Base-by-base conservation (phyloP, 169 alveolate species). In the Sarcocystis neurona region DNA sequence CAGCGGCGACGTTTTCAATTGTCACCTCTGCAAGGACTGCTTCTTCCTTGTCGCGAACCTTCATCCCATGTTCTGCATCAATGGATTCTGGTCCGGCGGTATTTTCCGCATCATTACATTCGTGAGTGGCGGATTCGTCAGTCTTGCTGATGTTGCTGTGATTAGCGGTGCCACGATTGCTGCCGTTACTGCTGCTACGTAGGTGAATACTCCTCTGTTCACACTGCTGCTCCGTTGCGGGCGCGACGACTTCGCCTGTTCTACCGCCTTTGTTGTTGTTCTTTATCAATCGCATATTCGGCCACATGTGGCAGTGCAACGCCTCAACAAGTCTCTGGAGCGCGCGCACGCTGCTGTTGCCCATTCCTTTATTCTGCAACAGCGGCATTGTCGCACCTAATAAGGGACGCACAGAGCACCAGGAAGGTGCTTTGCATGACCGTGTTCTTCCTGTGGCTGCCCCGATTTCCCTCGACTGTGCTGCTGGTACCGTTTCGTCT, bases 291-390 rank as follows among this genome's bases (percentile, higher is more conserved):
- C 12, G 75, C 82, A 72, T 8, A 37, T 39, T 39, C 41, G 82
- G 82, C 82, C 82, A 72, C 37, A 43, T 1, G 53, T 72, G 82
- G 27, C 82, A 72, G 53, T 72, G 82, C 2, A 72, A 32, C 30
- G 82, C 82, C 34, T 72, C 82, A 34, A 72, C 82, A 56, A 72
- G 82, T 0, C 82, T 48, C 53, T n/a, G 79, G 2, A 68, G 79
- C 30, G 5, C 34, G 79, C 10, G 77, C 30, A 63, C 15, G 5
- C 30, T 15, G 12, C 10, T 5, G n/a, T 15, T 63, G 39, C 41
- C 77, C 37, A 63, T 10, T 5, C 43, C 41, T 10, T 5, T 15
- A 23, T 4, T 2, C 5, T 5, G 82, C 2, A 39, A 56, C 10
- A 72, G 82, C 53, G 66, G 66, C 30, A 53, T 23, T 53, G 66